Base-by-base conservation (phyloP, 306 rosid species). In the Lathyrus sativus region DNA sequence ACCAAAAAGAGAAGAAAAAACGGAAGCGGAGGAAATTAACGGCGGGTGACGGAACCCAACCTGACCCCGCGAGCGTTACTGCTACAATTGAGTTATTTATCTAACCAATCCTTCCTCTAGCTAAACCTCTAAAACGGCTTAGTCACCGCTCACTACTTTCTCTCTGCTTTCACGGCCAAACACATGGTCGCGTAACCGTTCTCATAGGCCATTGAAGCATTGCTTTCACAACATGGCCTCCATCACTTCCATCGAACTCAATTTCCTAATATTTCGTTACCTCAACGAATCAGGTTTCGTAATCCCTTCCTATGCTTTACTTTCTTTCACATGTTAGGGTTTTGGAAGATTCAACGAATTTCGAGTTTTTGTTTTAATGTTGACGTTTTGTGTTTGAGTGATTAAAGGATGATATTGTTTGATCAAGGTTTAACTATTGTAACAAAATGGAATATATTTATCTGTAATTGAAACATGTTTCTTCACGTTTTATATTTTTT, bases 211-310 rank as follows among this genome's bases (percentile, higher is more conserved):
- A 17, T 66, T 69, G 60, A 55, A 67, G 87, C 86, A 66, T 39
- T 43, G 51, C 63, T 81, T 68, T 46, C 72, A 24, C 42, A 76
- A 76, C 56, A 92, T 89, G 96, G 33, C 85, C 11, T 67, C 95
- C 76, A 71, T 89, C 68, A 83, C 95, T 50, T 88, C 98, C 81
- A 92, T 79, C 66, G 96, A 92, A 68, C 81, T 92, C 81, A 92
- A 92, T 65, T 92, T 72, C 68, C 89, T 92, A 0, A 87, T 92
- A 7, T 92, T 86, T 59, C 98, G 98, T 3, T 92, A 92, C 77
- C 98, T 92, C 64, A 92, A 88, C 39, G 98, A 92, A 82, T 92
- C 98, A 80, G 98, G 98, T 92, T 11, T 69, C 38, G 65, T 42
- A 17, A 8, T 2, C 9, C 17, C 29, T 13, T 42, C 22, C 18